Evolutionary conservation across 495 filamentous ascomycete species (phyloP), one percentile per base, ranked within the genome.

Genomic region (Talaromyces wortmannii): DNA sequence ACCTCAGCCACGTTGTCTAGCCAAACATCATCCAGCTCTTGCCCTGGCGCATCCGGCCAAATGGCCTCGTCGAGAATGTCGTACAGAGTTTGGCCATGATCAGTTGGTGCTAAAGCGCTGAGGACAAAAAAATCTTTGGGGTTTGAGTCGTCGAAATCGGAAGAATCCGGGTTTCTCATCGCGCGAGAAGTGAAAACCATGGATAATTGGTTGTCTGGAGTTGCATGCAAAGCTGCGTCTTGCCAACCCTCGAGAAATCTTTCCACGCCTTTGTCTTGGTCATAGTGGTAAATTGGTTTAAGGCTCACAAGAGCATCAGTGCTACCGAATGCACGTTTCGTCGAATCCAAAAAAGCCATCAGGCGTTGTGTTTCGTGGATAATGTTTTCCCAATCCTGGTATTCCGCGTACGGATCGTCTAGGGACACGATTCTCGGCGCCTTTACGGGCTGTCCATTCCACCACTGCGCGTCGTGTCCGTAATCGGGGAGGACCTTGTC

Each of bases 291-390:
- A 33, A 85, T 63, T 17, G 64, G 56, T 44, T 67, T 68, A 16
- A 86, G 57, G 45, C 67, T 69, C 23, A 73, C 69, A 33, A 89
- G 65, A 11, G 69, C 69, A 59, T 92, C 89, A 13, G 77, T 77
- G 53, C 87, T 89, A 6, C 88, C 92, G 67, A 95, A 97, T n/a
- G 85, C 81, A 44, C 92, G 83, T 6, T 85, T 78, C 11, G 91
- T 90, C 16, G 66, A 70, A 57, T 95, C 89, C 32, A 96, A 75
- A 61, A 97, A 95, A 17, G 90, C 91, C 70, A 96, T 82, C n/a
- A 96, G 61, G 23, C 92, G 84, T 63, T 95, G 91, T 40, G 68
- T 61, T 57, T 78, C 73, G 54, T 74, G 59, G 32, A 79, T 66
- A 6, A 80, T 73, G 12, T 83, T 78, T 16, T 77, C 71, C 61